These are phyloP conservation scores for Paramecium primaurelia DNA, from an alignment of 73 alveolate species.

Conservation along the genomic window DNA sequence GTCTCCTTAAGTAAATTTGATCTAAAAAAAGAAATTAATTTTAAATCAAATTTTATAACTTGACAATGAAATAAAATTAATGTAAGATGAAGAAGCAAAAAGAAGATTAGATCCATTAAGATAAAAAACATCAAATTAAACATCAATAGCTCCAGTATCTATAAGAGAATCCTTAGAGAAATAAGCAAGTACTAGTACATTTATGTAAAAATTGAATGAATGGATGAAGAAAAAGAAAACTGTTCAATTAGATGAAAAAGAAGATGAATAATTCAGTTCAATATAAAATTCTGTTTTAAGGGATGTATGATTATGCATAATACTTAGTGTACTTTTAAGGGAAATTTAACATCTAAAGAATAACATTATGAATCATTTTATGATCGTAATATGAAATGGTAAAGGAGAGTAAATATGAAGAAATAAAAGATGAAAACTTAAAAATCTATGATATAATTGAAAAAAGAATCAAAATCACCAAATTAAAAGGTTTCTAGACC, in stretches of 20 bases:
- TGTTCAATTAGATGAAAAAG: neutral
- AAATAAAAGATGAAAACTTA: neutral
- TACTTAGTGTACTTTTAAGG: neutral
- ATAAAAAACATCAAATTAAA: neutral
- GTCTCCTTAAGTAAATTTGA: neutral
- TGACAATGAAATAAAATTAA: slow-evolving; percentile 15
- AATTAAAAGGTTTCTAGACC: neutral
- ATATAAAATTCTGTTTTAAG: neutral
- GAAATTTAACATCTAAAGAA: neutral
- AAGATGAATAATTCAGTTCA: neutral
- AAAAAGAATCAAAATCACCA: neutral
- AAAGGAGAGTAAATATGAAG: neutral
- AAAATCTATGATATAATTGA: neutral
- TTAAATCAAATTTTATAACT: slow-evolving; percentile 8
- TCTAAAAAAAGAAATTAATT: neutral
- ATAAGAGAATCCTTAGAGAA: neutral
- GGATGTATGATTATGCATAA: neutral
- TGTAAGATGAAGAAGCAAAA: slow-evolving; percentile 27
- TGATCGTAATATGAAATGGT: neutral
- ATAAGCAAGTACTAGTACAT: neutral
- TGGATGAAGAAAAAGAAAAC: neutral
- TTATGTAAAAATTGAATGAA: neutral
- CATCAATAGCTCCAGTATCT: neutral
- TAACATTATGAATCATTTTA: neutral
- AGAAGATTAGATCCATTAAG: neutral